A percentile compares a stretch with the other conserved stretches of the same genome.
These are phyloP conservation scores for Hirsutella minnesotensis DNA, from an alignment of 2,329 filamentous ascomycete genomes.

Conservation along the genomic window DNA sequence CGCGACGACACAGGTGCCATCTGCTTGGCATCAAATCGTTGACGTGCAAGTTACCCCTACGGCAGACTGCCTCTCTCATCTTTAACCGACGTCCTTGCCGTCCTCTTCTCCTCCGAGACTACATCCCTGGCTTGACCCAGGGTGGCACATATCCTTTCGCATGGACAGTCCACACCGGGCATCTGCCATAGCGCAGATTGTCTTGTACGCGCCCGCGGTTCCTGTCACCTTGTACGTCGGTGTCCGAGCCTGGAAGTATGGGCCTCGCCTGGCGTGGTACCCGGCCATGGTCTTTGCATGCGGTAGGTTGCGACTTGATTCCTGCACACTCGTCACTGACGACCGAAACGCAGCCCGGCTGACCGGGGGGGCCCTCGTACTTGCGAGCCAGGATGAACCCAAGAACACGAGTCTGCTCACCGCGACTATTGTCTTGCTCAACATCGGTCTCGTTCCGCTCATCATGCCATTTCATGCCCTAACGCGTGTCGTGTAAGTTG, in stretches of 20 bases:
- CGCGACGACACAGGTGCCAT: too few species aligned
- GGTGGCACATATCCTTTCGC: background rate
- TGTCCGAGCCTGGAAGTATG: slow-evolving; percentile 6
- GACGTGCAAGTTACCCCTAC: background rate
- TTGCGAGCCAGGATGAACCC: background rate
- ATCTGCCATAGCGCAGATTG: slow-evolving; percentile 8
- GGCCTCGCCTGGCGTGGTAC: slow-evolving; percentile 9
- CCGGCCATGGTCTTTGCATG: slow-evolving; percentile 2
- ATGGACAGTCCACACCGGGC: slow-evolving; percentile 5
- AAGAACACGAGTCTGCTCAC: slow-evolving; percentile 3
- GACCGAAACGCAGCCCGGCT: slow-evolving; percentile 1
- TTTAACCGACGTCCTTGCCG: background rate
- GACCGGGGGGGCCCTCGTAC: background rate
- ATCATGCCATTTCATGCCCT: slow-evolving; percentile 5
- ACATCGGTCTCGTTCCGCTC: slow-evolving; percentile 5
- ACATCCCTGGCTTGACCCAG: background rate
- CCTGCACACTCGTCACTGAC: slow-evolving; percentile 2
- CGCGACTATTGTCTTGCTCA: slow-evolving; percentile 5
- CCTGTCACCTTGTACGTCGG: slow-evolving; percentile 7
- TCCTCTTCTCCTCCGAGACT: background rate
- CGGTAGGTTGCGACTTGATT: slow-evolving; percentile 2
- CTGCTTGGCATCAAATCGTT: background rate
- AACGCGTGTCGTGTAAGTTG: slow-evolving; percentile 4
- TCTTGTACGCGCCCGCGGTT: slow-evolving; percentile 8
- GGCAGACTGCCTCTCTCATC: background rate